Evolutionary conservation across 2,329 filamentous ascomycete genomes (phyloP).

Genomic region (Purpureocillium lavendulum): DNA sequence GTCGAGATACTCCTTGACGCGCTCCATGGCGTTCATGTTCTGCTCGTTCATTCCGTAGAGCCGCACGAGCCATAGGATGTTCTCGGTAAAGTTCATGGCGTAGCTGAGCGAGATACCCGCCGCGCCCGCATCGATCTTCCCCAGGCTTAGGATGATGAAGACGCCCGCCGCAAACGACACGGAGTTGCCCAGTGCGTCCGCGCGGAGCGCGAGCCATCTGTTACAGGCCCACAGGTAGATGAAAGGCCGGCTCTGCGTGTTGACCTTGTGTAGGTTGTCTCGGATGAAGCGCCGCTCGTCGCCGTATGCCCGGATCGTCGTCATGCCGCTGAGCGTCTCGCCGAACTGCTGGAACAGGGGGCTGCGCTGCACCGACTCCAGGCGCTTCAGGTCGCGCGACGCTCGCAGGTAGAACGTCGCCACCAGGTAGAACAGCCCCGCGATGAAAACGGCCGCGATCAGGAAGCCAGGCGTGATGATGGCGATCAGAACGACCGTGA

Average conservation of each 20-base stretch:
- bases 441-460: conserved; percentile 79
- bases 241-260: conserved; percentile 85
- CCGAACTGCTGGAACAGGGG: conserved; percentile 97
- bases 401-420: conserved; percentile 83
- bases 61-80: conserved; percentile 91
- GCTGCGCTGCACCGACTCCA: conserved; percentile 90
- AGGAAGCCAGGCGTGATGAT: conserved; percentile 86
- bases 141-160: conserved; percentile 80
- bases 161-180: conserved; percentile 90
- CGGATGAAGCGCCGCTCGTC: conserved; percentile 89
- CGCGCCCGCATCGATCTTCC: conserved; percentile 78
- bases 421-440: conserved; percentile 70
- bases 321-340: conserved; percentile 89
- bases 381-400: conserved; percentile 88
- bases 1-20: conserved; percentile 93
- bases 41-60: conserved; percentile 94
- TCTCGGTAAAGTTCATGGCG: conserved; percentile 93
- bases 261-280: conserved; percentile 82
- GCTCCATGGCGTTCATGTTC: conserved; percentile 98
- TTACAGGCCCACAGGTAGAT: conserved; percentile 96
- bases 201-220: conserved; percentile 89
- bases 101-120: conserved; percentile 93
- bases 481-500: conserved; percentile 82
- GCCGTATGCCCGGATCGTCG: conserved; percentile 92
- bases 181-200: conserved; percentile 81